These are phyloP conservation scores for Aureobasidium melanogenum DNA, from an alignment of 2,329 filamentous ascomycete species.

Conservation along the genomic window DNA sequence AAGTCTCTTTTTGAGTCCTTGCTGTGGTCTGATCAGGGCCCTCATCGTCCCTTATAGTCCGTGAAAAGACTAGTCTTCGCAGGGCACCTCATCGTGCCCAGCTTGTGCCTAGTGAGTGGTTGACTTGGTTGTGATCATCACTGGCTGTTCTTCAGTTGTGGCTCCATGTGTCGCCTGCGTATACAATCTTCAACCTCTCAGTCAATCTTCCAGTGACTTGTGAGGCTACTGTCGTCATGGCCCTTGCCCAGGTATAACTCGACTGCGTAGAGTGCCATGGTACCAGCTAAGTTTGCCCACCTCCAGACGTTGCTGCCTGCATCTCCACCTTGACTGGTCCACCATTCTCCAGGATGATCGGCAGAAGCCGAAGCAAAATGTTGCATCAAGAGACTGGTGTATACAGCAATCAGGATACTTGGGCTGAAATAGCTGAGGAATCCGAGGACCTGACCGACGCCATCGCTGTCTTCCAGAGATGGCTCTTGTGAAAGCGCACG, in stretches of 20 bases:
- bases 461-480: slow-evolving; percentile 70
- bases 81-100: neutral
- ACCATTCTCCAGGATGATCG: slow-evolving; percentile 56
- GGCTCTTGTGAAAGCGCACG: slow-evolving; percentile 76
- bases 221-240: slow-evolving; percentile 63
- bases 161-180: neutral
- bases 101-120: neutral
- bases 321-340: slow-evolving; percentile 77
- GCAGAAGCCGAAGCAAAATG: slow-evolving; percentile 72
- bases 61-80: neutral
- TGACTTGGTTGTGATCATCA: neutral
- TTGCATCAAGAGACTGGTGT: slow-evolving; percentile 89
- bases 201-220: slow-evolving; percentile 88
- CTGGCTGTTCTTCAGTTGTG: neutral
- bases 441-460: slow-evolving; percentile 68
- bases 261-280: slow-evolving; percentile 81
- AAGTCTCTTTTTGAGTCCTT: neutral
- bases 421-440: slow-evolving; percentile 91
- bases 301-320: slow-evolving; percentile 80
- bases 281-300: slow-evolving; percentile 85
- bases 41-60: neutral
- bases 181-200: slow-evolving; percentile 36
- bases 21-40: neutral
- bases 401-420: slow-evolving; percentile 88
- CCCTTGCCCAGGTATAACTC: slow-evolving; percentile 82